Evolutionary conservation across 768 basidiomycete genomes (phyloP), one percentile per base, ranked within the genome.

Genomic region (Tylopilus sp.): DNA sequence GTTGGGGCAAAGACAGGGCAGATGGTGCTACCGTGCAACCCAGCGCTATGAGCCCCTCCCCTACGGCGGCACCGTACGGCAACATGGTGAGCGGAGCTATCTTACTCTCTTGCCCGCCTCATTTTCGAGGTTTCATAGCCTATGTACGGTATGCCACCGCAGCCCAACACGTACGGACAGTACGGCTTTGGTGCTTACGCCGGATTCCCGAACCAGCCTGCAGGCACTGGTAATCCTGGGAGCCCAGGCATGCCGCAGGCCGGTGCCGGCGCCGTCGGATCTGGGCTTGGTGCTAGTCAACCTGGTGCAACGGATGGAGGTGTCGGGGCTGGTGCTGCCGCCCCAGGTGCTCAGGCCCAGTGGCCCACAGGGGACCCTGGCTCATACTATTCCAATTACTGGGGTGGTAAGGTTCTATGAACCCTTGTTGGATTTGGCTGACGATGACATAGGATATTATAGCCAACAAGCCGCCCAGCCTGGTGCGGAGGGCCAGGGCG

Each of bases 1-100:
- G 92, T 64, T 99, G 97, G 97, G 97, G 97, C 52, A 98, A 98
- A 72, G 96, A 98, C 69, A 81, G 92, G 56, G 87, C 84, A 22
- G 87, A 89, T 67, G 88, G 84, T 30, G 81, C 79, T 24, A 74
- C 77, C 50, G 76, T 81, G 24, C 78, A 81, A 50, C 71, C 73
- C 17, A 68, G 68, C 22, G 65, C 81, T 33, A 69, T 88, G 61
- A 86, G 85, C 61, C 87, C 88, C 29, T 76, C 81, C 42, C 80
- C 85, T 44, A 71, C 76, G 7, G 67, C 78, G 2, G 68, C 85
- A 40, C 85, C 88, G 16, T 92, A 92, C 67, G 87, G 82, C 55
- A 86, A 84, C 64, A 80, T 95, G 87, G 92, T 92, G 68, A 41
- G 29, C 51, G 26, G 26, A 24, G 19, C 10, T 31, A 3, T 16